Evolutionary conservation across 2,329 filamentous ascomycete species (phyloP), one percentile per base, ranked within the genome.

Genomic region (Phoma herbarum): DNA sequence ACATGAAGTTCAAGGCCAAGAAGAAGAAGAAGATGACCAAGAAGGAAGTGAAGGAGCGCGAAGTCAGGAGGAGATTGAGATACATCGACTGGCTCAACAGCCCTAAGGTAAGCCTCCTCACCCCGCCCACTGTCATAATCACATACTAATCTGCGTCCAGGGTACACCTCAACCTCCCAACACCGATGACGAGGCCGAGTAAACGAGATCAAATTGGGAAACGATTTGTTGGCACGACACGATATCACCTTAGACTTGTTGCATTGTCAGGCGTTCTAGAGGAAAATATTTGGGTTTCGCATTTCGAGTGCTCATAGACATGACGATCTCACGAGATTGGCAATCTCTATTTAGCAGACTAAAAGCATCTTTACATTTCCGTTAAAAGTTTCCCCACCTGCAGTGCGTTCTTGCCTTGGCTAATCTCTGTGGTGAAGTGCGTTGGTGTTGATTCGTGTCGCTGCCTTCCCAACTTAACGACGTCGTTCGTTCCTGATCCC

Each of bases 1-100:
- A 84, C 60, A 86, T 99, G 84, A 94, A 96, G 82, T 99, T 99
- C 88, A 87, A 85, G 78, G 84, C 90, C 10, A 95, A 93, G 86
- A 90, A 90, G 82, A 97, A 97, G 92, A 96, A 94, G 88, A 99
- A 99, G 91, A 87, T 95, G 87, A 99, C 95, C 57, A 92, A 96
- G 83, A 93, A 93, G 80, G 93, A 99, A 79, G 69, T 93, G 76
- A 99, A 99, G 86, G 95, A 99, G 78, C 85, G 90, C 20, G 94
- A 98, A 80, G 90, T 90, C 42, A 86, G 96, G 64, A 87, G 94
- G 67, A 86, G 95, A 69, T 82, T 98, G 79, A 88, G 95, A 71
- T 93, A 99, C 79, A 86, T 88, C 60, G 86, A 88, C 70, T 88
- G 86, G 84, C 82, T 96, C 69, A 94, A 92, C 80, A 91, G 86